Evolutionary conservation across 116 monocot genomes (phyloP), one percentile per base, ranked within the genome.

Genomic region (Phalaenopsis hybrid): DNA sequence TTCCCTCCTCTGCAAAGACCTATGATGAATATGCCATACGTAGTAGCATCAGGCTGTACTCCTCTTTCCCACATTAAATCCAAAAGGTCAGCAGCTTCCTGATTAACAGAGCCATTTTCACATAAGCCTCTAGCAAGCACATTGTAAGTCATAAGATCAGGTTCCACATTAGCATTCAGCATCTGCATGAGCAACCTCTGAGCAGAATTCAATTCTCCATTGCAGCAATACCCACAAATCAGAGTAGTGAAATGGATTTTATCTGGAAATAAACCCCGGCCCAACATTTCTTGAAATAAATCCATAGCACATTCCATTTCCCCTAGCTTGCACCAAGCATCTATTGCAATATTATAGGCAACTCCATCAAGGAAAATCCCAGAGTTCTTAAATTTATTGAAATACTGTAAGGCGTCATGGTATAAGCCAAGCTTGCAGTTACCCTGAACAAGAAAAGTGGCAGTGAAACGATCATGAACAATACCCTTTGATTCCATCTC

Each of bases 61-160:
- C 94, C 92, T 87, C 74, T 81, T 18, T 87, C 83, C 31, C 57
- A 44, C 89, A 96, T 94, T 80, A 82, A 80, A 68, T 85, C 78
- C 49, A 96, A 23, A 77, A 96, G 91, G 21, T 86, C 82, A 75
- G 80, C 83, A 69, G 88, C 92, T 79, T 92, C 88, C 44, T 91
- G 81, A 77, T 33, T 77, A 13, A 97, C 78, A 61, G 83, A 81
- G 0, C 92, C 94, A 89, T 81, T 80, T 67, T 69, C 79, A 55
- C 87, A 92, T 78, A 86, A 89, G 5, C 91, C 91, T 81, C 83
- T 80, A 15, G 86, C 87, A 52, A 96, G 85, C 78, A 85, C 70
- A 73, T 94, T 96, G 69, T 87, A 94, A 3, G 91, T 89, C 50
- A 91, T 76, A 31, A 91, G 48, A 87, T 97, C 97, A 28, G 97